Conservation (phyloP, 352 stramenopile genomes). For the Thalassiosira exigua region DNA sequence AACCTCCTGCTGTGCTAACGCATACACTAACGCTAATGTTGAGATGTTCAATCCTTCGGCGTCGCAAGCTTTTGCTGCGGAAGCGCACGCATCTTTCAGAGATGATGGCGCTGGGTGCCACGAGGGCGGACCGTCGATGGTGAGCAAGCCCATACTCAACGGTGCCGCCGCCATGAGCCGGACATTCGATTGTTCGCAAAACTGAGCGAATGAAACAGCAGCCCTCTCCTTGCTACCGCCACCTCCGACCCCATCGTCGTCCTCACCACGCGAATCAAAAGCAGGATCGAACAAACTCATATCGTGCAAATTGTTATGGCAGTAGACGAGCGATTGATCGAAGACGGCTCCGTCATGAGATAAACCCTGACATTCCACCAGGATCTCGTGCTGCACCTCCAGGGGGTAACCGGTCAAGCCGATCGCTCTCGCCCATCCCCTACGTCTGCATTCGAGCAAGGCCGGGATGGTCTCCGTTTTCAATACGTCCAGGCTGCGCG, state of each 20-base stretch:
- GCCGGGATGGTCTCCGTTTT: conserved; percentile 84
- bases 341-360: conserved; percentile 69
- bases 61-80: conserved; percentile 54
- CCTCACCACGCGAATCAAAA: too few relatives aligned
- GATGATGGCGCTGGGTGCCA: conserved; percentile 83
- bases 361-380: conserved; percentile 55
- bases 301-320: conserved; percentile 84
- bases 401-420: conserved; percentile 88
- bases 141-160: conserved; percentile 87
- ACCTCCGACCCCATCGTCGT: conserved; percentile 33
- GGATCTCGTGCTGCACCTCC: conserved; percentile 81
- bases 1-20: conserved; percentile 63
- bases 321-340: conserved; percentile 83
- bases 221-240: not conserved
- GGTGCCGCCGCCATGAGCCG: conserved; percentile 82
- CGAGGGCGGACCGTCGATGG: conserved; percentile 55
- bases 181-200: conserved; percentile 62
- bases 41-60: conserved; percentile 62
- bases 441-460: conserved; percentile 67
- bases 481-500: conserved; percentile 71
- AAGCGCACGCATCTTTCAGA: conserved; percentile 73
- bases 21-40: conserved; percentile 69
- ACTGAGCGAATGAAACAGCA: conserved; percentile 60
- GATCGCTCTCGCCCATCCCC: conserved; percentile 78
- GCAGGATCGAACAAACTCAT: conserved; percentile 67